Evolutionary conservation across 83 land plant genomes (phyloP), one percentile per base, ranked within the genome.

Genomic region (Picea mariana): DNA sequence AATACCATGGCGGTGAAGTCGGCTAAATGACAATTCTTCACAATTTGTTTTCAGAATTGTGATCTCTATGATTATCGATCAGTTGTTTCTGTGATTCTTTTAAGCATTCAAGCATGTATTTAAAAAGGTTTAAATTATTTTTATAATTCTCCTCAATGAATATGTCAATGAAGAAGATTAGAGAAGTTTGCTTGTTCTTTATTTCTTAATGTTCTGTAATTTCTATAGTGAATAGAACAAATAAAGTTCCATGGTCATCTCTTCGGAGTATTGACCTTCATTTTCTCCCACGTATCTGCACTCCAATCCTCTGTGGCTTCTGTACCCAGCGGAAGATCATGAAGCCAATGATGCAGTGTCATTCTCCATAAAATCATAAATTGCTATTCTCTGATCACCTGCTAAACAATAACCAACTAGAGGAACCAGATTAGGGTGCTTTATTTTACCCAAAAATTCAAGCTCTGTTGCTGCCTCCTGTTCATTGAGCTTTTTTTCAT

Each of bases 401-500:
- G 94, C 93, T 65, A 94, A 59, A 81, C 95, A 92, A 61, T 96
- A 96, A 24, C 99, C 99, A 13, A 87, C 83, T 73, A 96, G 52
- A 6, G 99, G 92, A 21, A 96, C 97, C 27, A 96, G 87, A 87
- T 94, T 96, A 5, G 92, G 93, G 81, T 97, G 99, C 79, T 91
- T 93, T 61, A 97, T 87, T 26, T 87, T 85, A 17, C 93, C 94
- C 63, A 93, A 88, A 17, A 88, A 75, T 68, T 90, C 96, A 38
- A 97, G 84, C 84, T 92, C 94, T 17, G 81, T 78, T 16, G 91
- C 95, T 58, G 87, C 94, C 67, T 90, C 96, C 61, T 85, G 86
- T 21, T 92, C 93, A 18, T 84, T 84, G 62, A 88, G 60, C n/a
- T 86, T 81, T 2, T 88, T 85, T 17, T 89, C 93, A 55, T 93